These are phyloP conservation scores for Ashbya aceris DNA, from an alignment of 1,139 yeast species.

Conservation along the genomic window DNA sequence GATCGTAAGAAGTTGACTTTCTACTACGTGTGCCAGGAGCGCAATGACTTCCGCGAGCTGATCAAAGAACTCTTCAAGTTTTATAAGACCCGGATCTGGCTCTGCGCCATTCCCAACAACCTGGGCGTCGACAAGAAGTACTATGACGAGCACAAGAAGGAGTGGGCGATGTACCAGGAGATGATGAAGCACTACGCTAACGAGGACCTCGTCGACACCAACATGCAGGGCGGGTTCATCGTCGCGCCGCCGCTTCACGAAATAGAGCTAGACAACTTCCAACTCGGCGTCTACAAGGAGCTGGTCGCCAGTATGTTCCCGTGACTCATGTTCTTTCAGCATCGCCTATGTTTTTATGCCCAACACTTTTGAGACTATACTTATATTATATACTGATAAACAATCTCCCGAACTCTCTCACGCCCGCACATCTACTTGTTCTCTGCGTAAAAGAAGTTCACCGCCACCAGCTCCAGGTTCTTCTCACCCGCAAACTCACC, in stretches of 20 bases:
- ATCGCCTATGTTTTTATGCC: too few species aligned
- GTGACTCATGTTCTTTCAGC: background rate
- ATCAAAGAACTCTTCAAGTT: constrained; percentile 87
- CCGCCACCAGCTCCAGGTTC: constrained; percentile 56
- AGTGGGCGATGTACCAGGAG: constrained; percentile 23
- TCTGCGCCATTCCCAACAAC: constrained; percentile 64
- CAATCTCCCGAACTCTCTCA: too few species aligned
- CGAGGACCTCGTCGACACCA: constrained; percentile 22
- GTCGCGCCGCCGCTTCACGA: constrained; percentile 23
- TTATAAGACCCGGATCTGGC: constrained; percentile 95
- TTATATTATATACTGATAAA: too few species aligned
- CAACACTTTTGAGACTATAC: too few species aligned
- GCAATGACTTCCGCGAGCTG: constrained; percentile 87
- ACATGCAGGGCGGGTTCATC: constrained; percentile 18
- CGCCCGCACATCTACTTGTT: constrained; percentile 4
- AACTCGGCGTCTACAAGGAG: constrained; percentile 32
- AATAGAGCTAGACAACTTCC: constrained; percentile 27
- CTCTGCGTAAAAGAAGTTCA: constrained; percentile 66
- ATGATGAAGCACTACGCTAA: constrained; percentile 25
- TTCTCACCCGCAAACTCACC: constrained; percentile 65
- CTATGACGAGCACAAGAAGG: constrained; percentile 22
- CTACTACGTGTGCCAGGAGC: constrained; percentile 59
- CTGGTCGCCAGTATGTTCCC: constrained; percentile 22
- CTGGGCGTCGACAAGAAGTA: constrained; percentile 25
- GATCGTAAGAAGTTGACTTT: constrained; percentile 90